Conservation (phyloP, 805 yeast genomes). For the Millerago galiae region DNA sequence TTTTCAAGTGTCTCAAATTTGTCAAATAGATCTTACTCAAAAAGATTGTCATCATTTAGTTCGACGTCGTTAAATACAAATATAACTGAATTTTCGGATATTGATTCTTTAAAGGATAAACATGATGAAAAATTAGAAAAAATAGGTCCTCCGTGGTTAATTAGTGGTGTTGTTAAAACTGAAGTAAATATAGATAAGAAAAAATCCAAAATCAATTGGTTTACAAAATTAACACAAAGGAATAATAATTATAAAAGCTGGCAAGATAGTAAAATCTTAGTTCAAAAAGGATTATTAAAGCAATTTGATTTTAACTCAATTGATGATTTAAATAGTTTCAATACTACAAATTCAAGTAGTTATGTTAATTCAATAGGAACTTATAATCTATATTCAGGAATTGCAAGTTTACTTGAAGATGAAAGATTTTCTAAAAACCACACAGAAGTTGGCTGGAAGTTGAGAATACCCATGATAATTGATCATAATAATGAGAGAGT, state of each 20-base stretch:
- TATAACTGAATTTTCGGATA: constrained; percentile 22
- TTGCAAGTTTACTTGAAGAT: constrained; percentile 18
- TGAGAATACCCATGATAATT: constrained; percentile 20
- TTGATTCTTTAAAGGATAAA: constrained; percentile 31
- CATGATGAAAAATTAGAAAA: constrained; percentile 57
- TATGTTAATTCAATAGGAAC: constrained; percentile 17
- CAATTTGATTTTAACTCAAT: constrained; percentile 35
- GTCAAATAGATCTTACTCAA: constrained; percentile 14
- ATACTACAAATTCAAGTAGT: constrained; percentile 15
- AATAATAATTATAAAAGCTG: constrained; percentile 14
- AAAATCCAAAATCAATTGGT: constrained; percentile 13
- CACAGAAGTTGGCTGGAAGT: constrained; percentile 18
- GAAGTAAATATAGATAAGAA: constrained; percentile 3
- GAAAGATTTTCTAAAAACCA: constrained; percentile 10
- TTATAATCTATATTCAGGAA: constrained; percentile 22
- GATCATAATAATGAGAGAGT: constrained; percentile 16
- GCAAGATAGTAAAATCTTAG: constrained; percentile 40
- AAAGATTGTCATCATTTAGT: constrained; percentile 21
- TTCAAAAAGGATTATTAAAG: constrained; percentile 42
- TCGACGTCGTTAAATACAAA: constrained; percentile 12
- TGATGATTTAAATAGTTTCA: constrained; percentile 16
- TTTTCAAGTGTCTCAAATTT: constrained; percentile 14
- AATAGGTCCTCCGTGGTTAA: constrained; percentile 71
- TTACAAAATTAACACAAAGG: constrained; percentile 14
- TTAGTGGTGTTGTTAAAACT: constrained; percentile 58